Conservation (phyloP, 768 basidiomycete genomes). For the Stropharia rugosoannulata region DNA sequence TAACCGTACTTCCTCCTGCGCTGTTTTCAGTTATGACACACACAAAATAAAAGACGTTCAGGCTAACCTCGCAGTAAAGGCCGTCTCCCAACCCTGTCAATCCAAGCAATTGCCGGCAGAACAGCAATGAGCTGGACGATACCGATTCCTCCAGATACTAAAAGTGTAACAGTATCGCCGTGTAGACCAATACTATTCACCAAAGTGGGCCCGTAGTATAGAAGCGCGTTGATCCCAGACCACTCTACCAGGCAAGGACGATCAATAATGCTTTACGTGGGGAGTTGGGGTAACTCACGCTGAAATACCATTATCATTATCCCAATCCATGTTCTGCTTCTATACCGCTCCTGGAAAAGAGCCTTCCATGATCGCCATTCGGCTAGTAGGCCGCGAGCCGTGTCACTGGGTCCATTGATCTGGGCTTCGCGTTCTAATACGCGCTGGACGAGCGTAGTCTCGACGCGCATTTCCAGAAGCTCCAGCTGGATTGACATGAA, state of each 20-base stretch:
- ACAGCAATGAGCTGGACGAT: constrained; percentile 78
- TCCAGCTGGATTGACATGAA: constrained; percentile 57
- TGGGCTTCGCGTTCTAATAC: constrained; percentile 17
- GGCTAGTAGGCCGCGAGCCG: constrained; percentile 21
- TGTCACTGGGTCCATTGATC: neutral
- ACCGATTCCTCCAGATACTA: constrained; percentile 79
- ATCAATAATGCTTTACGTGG: neutral
- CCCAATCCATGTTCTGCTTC: constrained; percentile 66
- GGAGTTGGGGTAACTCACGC: constrained; percentile 43
- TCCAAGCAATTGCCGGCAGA: constrained; percentile 67
- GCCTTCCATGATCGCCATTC: constrained; percentile 51
- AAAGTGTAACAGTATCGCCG: constrained; percentile 56
- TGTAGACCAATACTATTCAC: constrained; percentile 62
- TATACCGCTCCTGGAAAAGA: constrained; percentile 53
- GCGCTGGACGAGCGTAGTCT: constrained; percentile 51
- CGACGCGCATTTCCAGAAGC: constrained; percentile 74
- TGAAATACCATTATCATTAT: constrained; percentile 82
- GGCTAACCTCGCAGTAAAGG: constrained; percentile 53
- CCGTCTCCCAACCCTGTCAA: constrained; percentile 65
- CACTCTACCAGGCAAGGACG: constrained; percentile 53
- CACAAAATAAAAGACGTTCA: neutral
- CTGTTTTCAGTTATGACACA: neutral
- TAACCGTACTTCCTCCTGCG: constrained; percentile 55
- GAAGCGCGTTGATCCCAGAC: constrained; percentile 83
- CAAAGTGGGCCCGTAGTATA: constrained; percentile 81